A percentile compares a stretch with the other conserved stretches of the same genome.
Conservation (phyloP, 495 filamentous ascomycete species). For the Trichoderma asperelloides region DNA sequence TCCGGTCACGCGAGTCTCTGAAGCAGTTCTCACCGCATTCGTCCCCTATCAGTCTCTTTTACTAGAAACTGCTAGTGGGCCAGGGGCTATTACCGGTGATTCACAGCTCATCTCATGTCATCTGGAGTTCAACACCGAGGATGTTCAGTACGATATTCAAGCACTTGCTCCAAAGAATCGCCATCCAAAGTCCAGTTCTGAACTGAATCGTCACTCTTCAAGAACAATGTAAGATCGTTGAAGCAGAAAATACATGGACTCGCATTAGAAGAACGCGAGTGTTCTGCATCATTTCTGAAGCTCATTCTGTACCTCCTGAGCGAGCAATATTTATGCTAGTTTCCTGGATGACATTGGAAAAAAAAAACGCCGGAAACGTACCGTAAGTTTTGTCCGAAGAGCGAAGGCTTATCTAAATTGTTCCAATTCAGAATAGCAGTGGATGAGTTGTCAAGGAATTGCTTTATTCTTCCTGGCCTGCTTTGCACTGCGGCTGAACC, state of each 20-base stretch:
- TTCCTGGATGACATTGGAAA: not conserved
- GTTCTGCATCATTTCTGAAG: not conserved
- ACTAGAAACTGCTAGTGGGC: constrained; percentile 7
- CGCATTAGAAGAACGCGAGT: not conserved
- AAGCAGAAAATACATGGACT: not conserved
- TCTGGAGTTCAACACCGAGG: not conserved
- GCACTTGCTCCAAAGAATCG: not conserved
- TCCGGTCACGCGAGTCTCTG: not conserved
- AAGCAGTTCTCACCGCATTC: constrained; percentile 15
- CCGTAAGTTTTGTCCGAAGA: not conserved
- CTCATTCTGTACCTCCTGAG: not conserved
- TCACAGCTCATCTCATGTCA: not conserved
- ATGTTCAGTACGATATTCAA: not conserved
- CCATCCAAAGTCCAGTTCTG: not conserved
- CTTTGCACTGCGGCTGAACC: not conserved
- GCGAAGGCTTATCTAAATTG: not conserved
- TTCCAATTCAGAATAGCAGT: not conserved
- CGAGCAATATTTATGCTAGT: not conserved
- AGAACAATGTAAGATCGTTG: not conserved
- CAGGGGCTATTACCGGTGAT: not conserved
- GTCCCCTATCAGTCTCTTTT: not conserved
- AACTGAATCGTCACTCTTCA: not conserved
- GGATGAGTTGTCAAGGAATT: not conserved
- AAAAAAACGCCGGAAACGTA: not conserved
- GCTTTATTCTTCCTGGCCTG: not conserved